phyloP scores from a whole-genome alignment of 345 rosid species.

The Punica granatum region DNA sequence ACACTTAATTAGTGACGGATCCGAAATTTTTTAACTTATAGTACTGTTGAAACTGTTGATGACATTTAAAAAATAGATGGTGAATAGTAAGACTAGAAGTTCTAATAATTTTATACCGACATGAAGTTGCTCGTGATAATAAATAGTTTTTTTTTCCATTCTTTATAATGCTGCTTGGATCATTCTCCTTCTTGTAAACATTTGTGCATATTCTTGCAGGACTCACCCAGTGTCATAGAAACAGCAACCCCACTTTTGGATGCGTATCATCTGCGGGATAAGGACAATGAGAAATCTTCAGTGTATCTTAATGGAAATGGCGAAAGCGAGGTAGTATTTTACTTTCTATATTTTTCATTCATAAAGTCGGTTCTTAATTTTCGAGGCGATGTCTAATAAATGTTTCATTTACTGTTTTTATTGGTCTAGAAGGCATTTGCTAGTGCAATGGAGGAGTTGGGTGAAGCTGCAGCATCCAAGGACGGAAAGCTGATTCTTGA shows the following conservation, averaged over 20 bases:
- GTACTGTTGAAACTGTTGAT: not conserved
- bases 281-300: conserved; percentile 26
- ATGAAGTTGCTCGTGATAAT: not conserved
- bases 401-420: conserved; percentile 2
- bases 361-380: not conserved
- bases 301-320: conserved; percentile 14
- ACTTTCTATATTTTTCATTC: conserved; percentile 8
- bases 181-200: not conserved
- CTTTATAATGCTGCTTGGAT: not conserved
- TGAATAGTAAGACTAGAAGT: not conserved
- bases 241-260: conserved; percentile 55
- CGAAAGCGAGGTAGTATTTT: conserved; percentile 35
- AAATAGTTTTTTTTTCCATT: not conserved
- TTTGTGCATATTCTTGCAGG: conserved; percentile 23
- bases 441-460: conserved; percentile 43
- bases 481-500: conserved; percentile 75
- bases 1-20: not conserved
- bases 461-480: conserved; percentile 40
- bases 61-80: not conserved
- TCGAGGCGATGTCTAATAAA: conserved; percentile 5
- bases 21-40: not conserved
- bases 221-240: conserved; percentile 20
- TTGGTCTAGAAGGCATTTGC: conserved; percentile 39
- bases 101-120: not conserved
- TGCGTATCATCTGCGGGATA: conserved; percentile 56